Percentiles rank a stretch among this genome's conserved stretches.
phyloP scores from a whole-genome alignment of 495 filamentous ascomycete genomes.

The Copromyces sp. region DNA sequence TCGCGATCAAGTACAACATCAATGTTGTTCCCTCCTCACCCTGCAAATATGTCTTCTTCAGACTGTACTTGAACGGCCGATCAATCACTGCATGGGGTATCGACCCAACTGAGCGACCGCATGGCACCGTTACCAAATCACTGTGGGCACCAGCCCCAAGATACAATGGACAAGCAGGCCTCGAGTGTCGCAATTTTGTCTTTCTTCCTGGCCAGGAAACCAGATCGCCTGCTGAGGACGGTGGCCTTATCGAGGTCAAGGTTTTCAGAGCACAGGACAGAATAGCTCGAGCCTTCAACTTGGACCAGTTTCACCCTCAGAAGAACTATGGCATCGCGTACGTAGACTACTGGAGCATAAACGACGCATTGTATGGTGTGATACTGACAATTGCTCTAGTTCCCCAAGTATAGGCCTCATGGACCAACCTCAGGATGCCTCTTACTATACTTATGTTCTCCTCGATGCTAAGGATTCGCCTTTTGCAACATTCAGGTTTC shows the following conservation, averaged over 20 bases:
- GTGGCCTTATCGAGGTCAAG: conserved; percentile 41
- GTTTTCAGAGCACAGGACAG: conserved; percentile 37
- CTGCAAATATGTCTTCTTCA: conserved; percentile 37
- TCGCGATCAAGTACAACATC: conserved; percentile 35
- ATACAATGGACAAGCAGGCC: conserved; percentile 17
- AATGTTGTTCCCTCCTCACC: conserved; percentile 15
- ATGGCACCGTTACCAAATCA: conserved; percentile 31
- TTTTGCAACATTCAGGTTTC: conserved; percentile 36
- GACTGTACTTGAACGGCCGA: conserved; percentile 40
- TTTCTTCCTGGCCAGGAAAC: conserved; percentile 28
- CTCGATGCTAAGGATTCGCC: conserved; percentile 37
- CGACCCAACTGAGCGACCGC: conserved; percentile 15
- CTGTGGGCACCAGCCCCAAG: conserved; percentile 31
- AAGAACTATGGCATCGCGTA: conserved; percentile 40
- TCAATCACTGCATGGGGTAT: conserved; percentile 39
- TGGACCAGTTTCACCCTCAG: conserved; percentile 27
- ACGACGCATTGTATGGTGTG: neutral
- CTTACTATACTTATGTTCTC: conserved; percentile 37
- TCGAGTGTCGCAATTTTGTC: conserved; percentile 33
- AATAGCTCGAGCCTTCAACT: conserved; percentile 19
- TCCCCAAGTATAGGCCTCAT: conserved; percentile 35
- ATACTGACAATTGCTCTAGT: conserved; percentile 16
- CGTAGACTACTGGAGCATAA: conserved; percentile 6
- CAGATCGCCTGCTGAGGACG: conserved; percentile 34
- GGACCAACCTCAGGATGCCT: conserved; percentile 36